phyloP scores from a whole-genome alignment of 1,139 yeast species.

The Tardiomyces digboiensis region DNA sequence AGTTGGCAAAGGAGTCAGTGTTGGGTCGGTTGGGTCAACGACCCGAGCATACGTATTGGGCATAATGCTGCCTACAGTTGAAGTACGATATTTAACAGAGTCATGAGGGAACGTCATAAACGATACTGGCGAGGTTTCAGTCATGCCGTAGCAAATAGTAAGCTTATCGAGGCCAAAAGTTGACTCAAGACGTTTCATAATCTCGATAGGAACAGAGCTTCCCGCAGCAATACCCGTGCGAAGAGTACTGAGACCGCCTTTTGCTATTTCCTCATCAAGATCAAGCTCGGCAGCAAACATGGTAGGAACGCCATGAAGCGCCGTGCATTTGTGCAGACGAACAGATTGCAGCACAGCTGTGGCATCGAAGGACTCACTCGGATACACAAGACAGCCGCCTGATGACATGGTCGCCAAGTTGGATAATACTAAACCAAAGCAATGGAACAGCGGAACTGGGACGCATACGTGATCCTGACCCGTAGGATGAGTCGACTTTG shows the following conservation, averaged over 20 bases:
- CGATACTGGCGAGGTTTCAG: constrained; percentile 27
- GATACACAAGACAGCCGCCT: constrained; percentile 24
- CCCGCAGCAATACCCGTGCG: constrained; percentile 27
- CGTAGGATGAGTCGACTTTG: constrained; percentile 16
- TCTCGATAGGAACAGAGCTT: constrained; percentile 22
- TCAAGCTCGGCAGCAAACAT: constrained; percentile 27
- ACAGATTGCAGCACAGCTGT: constrained; percentile 17
- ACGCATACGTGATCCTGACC: constrained; percentile 23
- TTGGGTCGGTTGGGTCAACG: constrained; percentile 13
- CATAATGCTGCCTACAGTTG: constrained; percentile 23
- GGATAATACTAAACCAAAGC: constrained; percentile 27
- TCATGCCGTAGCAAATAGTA: constrained; percentile 28
- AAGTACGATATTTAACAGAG: constrained; percentile 15
- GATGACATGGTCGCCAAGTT: constrained; percentile 21
- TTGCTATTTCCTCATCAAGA: constrained; percentile 14
- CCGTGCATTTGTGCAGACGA: constrained; percentile 20
- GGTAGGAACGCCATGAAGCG: constrained; percentile 26
- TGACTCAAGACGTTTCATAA: constrained; percentile 18
- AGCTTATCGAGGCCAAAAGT: constrained; percentile 18
- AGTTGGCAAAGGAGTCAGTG: constrained; percentile 18
- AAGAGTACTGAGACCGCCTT: constrained; percentile 18
- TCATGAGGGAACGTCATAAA: constrained; percentile 21
- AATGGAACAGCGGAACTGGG: constrained; percentile 29
- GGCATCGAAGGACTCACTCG: constrained; percentile 24
- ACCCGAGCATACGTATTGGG: constrained; percentile 24